Evolutionary conservation across 2,329 filamentous ascomycete genomes (phyloP).

Genomic region (Zymoseptoria crescenta): DNA sequence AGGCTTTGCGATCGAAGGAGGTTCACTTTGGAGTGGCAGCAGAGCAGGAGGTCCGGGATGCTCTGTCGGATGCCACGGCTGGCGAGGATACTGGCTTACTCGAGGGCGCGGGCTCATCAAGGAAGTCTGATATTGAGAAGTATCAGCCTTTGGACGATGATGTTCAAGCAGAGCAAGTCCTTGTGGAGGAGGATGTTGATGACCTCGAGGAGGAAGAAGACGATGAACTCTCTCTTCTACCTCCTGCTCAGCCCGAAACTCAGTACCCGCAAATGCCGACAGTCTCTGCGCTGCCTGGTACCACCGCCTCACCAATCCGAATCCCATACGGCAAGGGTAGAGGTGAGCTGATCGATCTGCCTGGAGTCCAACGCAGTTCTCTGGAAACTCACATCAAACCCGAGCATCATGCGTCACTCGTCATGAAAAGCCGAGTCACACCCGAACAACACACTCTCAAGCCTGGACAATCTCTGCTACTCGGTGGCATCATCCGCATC

Average conservation of each 20-base stretch:
- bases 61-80: background rate
- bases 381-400: slow-evolving; percentile 64
- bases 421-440: slow-evolving; percentile 70
- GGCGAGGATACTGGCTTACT: slow-evolving; percentile 6
- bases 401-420: slow-evolving; percentile 56
- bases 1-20: background rate
- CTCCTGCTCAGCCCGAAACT: slow-evolving; percentile 64
- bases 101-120: slow-evolving; percentile 1
- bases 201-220: slow-evolving; percentile 18
- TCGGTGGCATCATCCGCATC: slow-evolving; percentile 76
- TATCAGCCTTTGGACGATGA: background rate
- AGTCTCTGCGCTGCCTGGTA: slow-evolving; percentile 80
- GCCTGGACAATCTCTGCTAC: slow-evolving; percentile 67
- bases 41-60: background rate
- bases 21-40: background rate
- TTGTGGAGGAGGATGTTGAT: background rate
- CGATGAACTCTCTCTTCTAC: slow-evolving; percentile 50
- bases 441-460: slow-evolving; percentile 68
- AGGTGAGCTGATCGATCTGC: slow-evolving; percentile 89
- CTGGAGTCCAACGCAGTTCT: slow-evolving; percentile 68
- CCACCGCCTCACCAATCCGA: slow-evolving; percentile 89
- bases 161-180: background rate
- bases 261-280: slow-evolving; percentile 78
- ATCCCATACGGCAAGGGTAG: slow-evolving; percentile 79
- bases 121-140: background rate